Evolutionary conservation across 1,284 basidiomycete species (phyloP).

Genomic region (Cutaneotrichosporon sp.): DNA sequence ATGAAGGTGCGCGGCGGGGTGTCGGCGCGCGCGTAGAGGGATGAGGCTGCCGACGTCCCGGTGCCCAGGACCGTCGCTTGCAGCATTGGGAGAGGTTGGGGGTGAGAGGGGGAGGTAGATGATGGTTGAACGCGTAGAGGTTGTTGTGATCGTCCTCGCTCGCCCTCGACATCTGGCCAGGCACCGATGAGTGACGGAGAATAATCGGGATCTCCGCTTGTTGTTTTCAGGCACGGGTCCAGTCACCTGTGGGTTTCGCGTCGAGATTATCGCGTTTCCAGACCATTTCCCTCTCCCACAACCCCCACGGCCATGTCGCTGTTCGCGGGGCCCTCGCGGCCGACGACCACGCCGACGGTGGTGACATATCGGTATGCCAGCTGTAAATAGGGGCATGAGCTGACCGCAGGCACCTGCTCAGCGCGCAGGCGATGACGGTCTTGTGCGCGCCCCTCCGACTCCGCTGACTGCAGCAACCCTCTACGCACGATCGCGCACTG

Average conservation of each 20-base stretch:
- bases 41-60: conserved; percentile 33
- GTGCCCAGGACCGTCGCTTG: conserved; percentile 33
- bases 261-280: not conserved
- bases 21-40: conserved; percentile 22
- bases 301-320: not conserved
- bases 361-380: conserved; percentile 16
- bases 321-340: not conserved
- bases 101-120: not conserved
- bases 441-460: conserved; percentile 28
- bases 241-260: not conserved
- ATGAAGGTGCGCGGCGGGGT: not conserved
- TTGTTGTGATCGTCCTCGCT: not conserved
- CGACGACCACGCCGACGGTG: not conserved
- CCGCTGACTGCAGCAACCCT: conserved; percentile 35
- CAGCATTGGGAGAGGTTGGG: conserved; percentile 20
- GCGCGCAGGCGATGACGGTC: conserved; percentile 45
- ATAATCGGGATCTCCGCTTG: not conserved
- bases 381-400: not conserved
- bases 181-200: not conserved
- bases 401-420: conserved; percentile 42
- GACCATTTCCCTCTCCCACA: not conserved
- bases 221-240: conserved; percentile 6
- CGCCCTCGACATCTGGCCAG: not conserved
- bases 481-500: conserved; percentile 73
- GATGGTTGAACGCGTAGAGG: not conserved